Evolutionary conservation across 345 rosid genomes (phyloP).

Genomic region (Dipteronia sinensis): DNA sequence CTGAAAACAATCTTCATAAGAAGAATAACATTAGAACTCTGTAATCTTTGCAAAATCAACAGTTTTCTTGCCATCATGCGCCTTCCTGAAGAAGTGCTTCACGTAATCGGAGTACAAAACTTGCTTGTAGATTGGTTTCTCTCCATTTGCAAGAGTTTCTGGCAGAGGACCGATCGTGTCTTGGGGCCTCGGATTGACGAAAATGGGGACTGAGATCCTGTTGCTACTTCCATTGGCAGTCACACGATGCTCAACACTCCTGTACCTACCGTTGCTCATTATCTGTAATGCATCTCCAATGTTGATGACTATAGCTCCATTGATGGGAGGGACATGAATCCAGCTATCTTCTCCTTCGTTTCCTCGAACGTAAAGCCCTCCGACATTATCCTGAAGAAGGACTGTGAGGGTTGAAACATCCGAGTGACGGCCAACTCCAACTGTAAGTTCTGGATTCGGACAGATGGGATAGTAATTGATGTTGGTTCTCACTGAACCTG

Average conservation of each 20-base stretch:
- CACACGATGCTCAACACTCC: slow-evolving; percentile 28
- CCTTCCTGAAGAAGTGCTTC: slow-evolving; percentile 34
- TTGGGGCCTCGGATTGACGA: slow-evolving; percentile 23
- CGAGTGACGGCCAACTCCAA: slow-evolving; percentile 44
- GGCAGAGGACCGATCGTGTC: slow-evolving; percentile 22
- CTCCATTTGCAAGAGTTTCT: slow-evolving; percentile 22
- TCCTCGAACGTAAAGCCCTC: slow-evolving; percentile 43
- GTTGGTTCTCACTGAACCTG: slow-evolving; percentile 42
- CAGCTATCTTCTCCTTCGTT: slow-evolving; percentile 19
- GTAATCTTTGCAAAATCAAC: slow-evolving; percentile 27
- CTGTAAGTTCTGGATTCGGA: slow-evolving; percentile 47
- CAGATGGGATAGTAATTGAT: slow-evolving; percentile 47
- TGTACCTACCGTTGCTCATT: slow-evolving; percentile 28
- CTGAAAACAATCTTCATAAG: background rate
- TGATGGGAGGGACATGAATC: slow-evolving; percentile 27
- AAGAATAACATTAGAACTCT: background rate
- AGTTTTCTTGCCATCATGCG: slow-evolving; percentile 35
- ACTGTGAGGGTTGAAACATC: slow-evolving; percentile 44
- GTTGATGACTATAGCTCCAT: slow-evolving; percentile 23
- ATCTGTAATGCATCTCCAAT: slow-evolving; percentile 32
- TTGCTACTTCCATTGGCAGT: slow-evolving; percentile 18
- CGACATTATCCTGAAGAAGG: slow-evolving; percentile 45
- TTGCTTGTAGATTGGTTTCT: slow-evolving; percentile 23
- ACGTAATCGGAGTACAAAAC: slow-evolving; percentile 33
- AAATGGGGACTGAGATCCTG: slow-evolving; percentile 30